Conservation (phyloP, 139 green algal species). For the Chlorella sp. region DNA sequence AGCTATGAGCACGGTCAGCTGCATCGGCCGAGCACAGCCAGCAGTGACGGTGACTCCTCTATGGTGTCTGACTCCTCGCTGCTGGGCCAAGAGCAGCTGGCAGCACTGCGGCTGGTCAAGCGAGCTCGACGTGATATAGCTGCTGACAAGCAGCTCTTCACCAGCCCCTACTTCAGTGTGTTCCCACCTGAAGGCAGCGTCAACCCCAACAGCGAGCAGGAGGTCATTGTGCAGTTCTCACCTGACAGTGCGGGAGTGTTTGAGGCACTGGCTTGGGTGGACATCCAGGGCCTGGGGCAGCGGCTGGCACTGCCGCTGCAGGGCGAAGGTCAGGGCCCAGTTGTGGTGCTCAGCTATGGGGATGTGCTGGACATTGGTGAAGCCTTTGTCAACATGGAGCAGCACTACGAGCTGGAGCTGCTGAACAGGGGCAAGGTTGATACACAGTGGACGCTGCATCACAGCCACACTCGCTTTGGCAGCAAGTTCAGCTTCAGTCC, state of each 20-base stretch:
- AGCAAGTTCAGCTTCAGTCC: constrained; percentile 67
- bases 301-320: constrained; percentile 49
- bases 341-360: constrained; percentile 65
- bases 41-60: too few species aligned
- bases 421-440: constrained; percentile 64
- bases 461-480: constrained; percentile 35
- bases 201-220: constrained; percentile 45
- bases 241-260: constrained; percentile 49
- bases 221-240: constrained; percentile 66
- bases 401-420: constrained; percentile 67
- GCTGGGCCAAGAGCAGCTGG: too few species aligned
- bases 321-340: constrained; percentile 42
- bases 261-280: constrained; percentile 43
- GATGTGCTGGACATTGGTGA: constrained; percentile 82
- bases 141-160: too few species aligned
- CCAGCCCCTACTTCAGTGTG: too few species aligned
- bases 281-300: constrained; percentile 41
- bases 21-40: too few species aligned
- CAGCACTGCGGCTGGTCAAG: too few species aligned
- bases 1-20: too few species aligned
- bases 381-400: constrained; percentile 61
- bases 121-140: too few species aligned
- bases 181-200: too few species aligned
- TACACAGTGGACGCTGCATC: constrained; percentile 40
- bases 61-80: too few species aligned